Conservation (phyloP, 805 yeast genomes). For the Yamadazyma insecticola region DNA sequence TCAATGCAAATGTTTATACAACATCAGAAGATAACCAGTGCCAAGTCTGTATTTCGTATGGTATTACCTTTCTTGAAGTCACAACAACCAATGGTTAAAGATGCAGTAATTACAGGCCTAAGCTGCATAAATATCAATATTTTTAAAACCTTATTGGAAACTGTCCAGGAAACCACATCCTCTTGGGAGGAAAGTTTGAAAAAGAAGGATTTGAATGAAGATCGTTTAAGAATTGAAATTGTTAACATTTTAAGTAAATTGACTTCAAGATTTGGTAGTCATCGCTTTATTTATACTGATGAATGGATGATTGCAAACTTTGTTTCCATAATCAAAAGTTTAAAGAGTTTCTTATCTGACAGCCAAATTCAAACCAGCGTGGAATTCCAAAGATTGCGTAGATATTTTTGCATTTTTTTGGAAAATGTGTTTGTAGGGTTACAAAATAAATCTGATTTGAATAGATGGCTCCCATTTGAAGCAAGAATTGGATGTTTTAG, state of each 20-base stretch:
- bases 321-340: constrained; percentile 55
- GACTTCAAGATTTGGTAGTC: constrained; percentile 55
- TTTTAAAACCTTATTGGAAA: constrained; percentile 75
- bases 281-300: constrained; percentile 51
- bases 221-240: constrained; percentile 63
- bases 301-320: constrained; percentile 64
- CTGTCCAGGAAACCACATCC: constrained; percentile 56
- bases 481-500: constrained; percentile 80
- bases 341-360: constrained; percentile 54
- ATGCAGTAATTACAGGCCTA: constrained; percentile 84
- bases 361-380: constrained; percentile 59
- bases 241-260: constrained; percentile 69
- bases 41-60: constrained; percentile 82
- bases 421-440: constrained; percentile 67
- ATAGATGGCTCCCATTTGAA: constrained; percentile 75
- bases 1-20: constrained; percentile 80
- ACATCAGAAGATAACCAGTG: constrained; percentile 89
- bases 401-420: constrained; percentile 79
- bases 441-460: constrained; percentile 32
- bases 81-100: constrained; percentile 64
- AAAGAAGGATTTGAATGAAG: constrained; percentile 30
- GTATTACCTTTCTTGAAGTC: constrained; percentile 77
- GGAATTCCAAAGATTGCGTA: constrained; percentile 70
- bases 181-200: constrained; percentile 38
- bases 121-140: constrained; percentile 89